phyloP scores from a whole-genome alignment of 768 basidiomycete species.

The Lactifluus subvellereus region DNA sequence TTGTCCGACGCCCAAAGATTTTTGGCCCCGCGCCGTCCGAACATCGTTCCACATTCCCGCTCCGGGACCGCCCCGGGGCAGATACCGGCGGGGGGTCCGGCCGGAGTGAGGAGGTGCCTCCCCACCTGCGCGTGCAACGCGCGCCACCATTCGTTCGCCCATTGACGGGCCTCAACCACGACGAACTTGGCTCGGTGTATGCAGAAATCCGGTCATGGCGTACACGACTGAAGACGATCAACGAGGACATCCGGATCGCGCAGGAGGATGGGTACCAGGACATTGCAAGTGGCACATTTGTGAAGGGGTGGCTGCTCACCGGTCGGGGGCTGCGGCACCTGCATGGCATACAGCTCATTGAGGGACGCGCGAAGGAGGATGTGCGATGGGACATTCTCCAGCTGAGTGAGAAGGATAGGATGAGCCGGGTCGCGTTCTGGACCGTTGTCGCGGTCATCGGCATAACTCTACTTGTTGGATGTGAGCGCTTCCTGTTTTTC shows the following conservation, averaged over 20 bases:
- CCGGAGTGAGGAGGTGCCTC: slow-evolving; percentile 43
- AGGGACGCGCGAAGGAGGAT: slow-evolving; percentile 78
- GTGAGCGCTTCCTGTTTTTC: slow-evolving; percentile 42
- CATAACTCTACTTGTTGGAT: slow-evolving; percentile 47
- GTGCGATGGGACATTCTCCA: slow-evolving; percentile 76
- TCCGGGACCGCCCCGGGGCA: slow-evolving; percentile 35
- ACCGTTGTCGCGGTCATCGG: slow-evolving; percentile 44
- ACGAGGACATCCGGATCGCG: slow-evolving; percentile 62
- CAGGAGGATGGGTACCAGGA: slow-evolving; percentile 64
- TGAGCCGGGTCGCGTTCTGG: slow-evolving; percentile 53
- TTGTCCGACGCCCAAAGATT: slow-evolving; percentile 22
- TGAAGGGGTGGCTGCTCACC: slow-evolving; percentile 75
- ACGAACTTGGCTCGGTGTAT: slow-evolving; percentile 61
- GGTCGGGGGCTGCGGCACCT: slow-evolving; percentile 62
- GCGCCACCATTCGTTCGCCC: slow-evolving; percentile 70
- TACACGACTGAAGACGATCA: slow-evolving; percentile 63
- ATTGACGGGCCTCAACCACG: slow-evolving; percentile 62
- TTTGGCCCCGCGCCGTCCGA: slow-evolving; percentile 29
- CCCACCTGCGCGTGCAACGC: slow-evolving; percentile 65
- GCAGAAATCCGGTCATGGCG: slow-evolving; percentile 66
- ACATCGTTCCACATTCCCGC: slow-evolving; percentile 60
- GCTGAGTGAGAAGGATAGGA: slow-evolving; percentile 40
- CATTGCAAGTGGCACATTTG: slow-evolving; percentile 61
- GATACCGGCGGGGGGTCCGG: slow-evolving; percentile 31
- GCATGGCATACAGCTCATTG: slow-evolving; percentile 61